Conservation (phyloP, 495 filamentous ascomycete species). For the Lasiosphaeriaceae sp. region DNA sequence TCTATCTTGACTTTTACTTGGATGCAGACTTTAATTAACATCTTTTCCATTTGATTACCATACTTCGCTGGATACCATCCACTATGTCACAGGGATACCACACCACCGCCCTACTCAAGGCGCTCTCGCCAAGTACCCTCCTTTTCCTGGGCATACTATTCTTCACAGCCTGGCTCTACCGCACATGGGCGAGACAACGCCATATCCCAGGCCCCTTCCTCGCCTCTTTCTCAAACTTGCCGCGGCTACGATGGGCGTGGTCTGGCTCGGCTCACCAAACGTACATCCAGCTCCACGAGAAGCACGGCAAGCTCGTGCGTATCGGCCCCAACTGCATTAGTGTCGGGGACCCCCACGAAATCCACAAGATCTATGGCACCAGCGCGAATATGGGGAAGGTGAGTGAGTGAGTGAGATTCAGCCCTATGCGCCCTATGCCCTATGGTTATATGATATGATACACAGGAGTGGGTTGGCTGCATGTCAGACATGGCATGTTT, state of each 20-base stretch:
- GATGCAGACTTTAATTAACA: not conserved
- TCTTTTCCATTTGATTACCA: not conserved
- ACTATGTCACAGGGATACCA: not conserved
- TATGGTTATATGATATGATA: not conserved
- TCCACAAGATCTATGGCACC: slow-evolving; percentile 32
- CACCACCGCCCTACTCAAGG: not conserved
- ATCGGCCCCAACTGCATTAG: slow-evolving; percentile 48
- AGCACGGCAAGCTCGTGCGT: slow-evolving; percentile 48
- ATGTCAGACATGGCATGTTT: not conserved
- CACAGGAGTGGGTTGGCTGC: not conserved
- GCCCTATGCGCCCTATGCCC: not conserved
- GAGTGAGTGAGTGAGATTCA: too few relatives aligned
- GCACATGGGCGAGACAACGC: slow-evolving; percentile 1
- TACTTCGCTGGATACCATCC: too few relatives aligned
- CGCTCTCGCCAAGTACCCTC: not conserved
- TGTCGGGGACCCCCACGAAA: slow-evolving; percentile 32
- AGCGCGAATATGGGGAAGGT: slow-evolving; percentile 21
- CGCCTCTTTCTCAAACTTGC: slow-evolving; percentile 10
- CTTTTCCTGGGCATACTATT: not conserved
- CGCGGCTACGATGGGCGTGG: slow-evolving; percentile 9
- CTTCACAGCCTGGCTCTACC: not conserved
- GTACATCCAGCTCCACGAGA: slow-evolving; percentile 32
- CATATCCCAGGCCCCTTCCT: slow-evolving; percentile 11
- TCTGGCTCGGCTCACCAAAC: slow-evolving; percentile 1
- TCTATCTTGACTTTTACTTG: not conserved